phyloP scores from a whole-genome alignment of 2,329 filamentous ascomycete species.

The Aspergillus texensis region DNA sequence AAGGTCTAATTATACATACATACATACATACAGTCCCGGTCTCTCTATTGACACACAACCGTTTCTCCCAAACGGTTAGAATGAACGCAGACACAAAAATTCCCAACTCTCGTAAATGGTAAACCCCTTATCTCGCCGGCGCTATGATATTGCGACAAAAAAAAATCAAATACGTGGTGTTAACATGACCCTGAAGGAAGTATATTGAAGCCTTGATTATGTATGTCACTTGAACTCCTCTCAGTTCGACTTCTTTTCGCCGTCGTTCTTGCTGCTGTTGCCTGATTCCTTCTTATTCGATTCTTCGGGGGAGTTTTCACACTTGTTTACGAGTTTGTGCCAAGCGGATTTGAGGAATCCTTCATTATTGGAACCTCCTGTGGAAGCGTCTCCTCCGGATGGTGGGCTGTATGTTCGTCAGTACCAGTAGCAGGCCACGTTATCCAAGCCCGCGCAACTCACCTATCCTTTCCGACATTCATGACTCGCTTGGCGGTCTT shows the following conservation, averaged over 20 bases:
- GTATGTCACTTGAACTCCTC: constrained; percentile 17
- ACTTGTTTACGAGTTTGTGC: constrained; percentile 84
- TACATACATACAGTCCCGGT: constrained; percentile 8
- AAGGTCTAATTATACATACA: constrained; percentile 7
- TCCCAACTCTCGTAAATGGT: constrained; percentile 21
- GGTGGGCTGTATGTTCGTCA: constrained; percentile 23
- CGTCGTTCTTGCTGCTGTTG: constrained; percentile 25
- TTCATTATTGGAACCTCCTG: constrained; percentile 69
- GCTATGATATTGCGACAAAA: constrained; percentile 38
- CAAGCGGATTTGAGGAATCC: constrained; percentile 91
- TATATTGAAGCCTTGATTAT: constrained; percentile 25
- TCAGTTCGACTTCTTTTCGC: constrained; percentile 41
- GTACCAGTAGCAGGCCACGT: neutral
- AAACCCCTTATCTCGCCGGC: constrained; percentile 38
- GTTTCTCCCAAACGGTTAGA: neutral
- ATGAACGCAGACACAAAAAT: constrained; percentile 16
- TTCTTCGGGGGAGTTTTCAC: constrained; percentile 33
- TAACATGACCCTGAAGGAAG: constrained; percentile 21
- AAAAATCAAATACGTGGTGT: constrained; percentile 31
- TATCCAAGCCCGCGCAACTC: constrained; percentile 35
- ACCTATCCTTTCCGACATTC: constrained; percentile 69
- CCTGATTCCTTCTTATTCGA: constrained; percentile 32
- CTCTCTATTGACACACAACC: constrained; percentile 15
- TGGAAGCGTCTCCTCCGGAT: constrained; percentile 19
- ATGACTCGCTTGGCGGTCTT: constrained; percentile 90